Conservation (phyloP, 129 eudicot genomes). For the Ambrosia artemisiifolia region DNA sequence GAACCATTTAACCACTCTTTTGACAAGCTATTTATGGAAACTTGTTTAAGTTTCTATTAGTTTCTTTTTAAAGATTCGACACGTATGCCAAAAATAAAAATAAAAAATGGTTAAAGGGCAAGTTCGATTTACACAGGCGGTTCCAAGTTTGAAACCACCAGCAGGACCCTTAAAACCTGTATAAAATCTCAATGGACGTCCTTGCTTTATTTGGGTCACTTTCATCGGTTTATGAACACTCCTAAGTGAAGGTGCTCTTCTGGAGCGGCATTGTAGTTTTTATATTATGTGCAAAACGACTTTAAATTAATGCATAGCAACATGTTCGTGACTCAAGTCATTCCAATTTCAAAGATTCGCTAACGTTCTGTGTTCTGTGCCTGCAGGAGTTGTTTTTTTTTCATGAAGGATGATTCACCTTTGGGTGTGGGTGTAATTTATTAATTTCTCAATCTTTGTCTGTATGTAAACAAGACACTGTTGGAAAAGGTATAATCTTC, state of each 20-base stretch:
- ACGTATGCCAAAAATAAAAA: not conserved
- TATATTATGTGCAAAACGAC: not conserved
- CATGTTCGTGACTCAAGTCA: not conserved
- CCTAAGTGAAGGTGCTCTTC: not conserved
- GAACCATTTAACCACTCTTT: not conserved
- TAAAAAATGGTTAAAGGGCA: not conserved
- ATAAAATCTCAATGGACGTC: not conserved
- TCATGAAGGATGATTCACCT: conserved; percentile 46
- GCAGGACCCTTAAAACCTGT: not conserved
- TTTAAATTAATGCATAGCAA: not conserved
- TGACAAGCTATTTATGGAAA: not conserved
- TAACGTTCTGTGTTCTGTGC: not conserved
- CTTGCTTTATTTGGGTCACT: not conserved
- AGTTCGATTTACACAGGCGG: too few relatives aligned
- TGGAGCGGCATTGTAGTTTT: not conserved
- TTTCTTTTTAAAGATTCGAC: not conserved
- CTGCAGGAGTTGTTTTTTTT: conserved; percentile 26
- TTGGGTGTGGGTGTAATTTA: conserved; percentile 50
- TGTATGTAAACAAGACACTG: conserved; percentile 41
- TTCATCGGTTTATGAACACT: not conserved
- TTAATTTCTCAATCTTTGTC: conserved; percentile 51
- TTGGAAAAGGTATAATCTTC: conserved; percentile 31
- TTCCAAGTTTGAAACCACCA: not conserved
- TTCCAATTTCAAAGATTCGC: not conserved
- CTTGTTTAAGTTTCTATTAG: not conserved